Evolutionary conservation across 306 rosid species (phyloP).

Genomic region (Coriaria nepalensis): DNA sequence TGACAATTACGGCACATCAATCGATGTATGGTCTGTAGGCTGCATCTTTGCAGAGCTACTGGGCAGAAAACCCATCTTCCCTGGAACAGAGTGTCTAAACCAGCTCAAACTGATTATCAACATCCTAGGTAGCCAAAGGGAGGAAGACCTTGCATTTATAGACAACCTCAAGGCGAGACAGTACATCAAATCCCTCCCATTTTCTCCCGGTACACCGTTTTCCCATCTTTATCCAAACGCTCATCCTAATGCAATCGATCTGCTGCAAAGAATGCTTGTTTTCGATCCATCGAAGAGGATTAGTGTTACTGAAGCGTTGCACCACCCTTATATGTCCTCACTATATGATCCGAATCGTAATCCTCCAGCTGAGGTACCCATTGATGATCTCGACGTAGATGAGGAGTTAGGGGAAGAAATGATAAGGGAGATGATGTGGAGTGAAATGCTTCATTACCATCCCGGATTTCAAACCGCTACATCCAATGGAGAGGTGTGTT

Average conservation of each 20-base stretch:
- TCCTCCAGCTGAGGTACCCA: conserved; percentile 69
- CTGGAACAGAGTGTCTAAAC: conserved; percentile 81
- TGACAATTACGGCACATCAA: conserved; percentile 77
- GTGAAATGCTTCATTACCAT: conserved; percentile 80
- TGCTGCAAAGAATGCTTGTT: conserved; percentile 79
- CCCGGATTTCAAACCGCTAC: conserved; percentile 34
- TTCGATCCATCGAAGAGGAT: conserved; percentile 93
- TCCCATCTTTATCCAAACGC: conserved; percentile 57
- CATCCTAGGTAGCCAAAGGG: conserved; percentile 83
- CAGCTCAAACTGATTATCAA: conserved; percentile 75
- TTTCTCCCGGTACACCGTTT: conserved; percentile 54
- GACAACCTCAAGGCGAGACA: conserved; percentile 76
- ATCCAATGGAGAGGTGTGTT: conserved; percentile 23
- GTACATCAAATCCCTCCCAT: conserved; percentile 50
- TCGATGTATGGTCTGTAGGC: conserved; percentile 95
- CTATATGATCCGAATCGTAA: conserved; percentile 62
- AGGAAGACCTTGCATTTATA: conserved; percentile 75
- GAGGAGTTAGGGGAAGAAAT: conserved; percentile 85
- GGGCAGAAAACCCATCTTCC: conserved; percentile 75
- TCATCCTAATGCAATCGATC: conserved; percentile 71
- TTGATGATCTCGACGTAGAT: conserved; percentile 85
- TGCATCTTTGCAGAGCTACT: conserved; percentile 93
- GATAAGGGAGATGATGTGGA: conserved; percentile 98
- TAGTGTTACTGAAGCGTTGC: conserved; percentile 66
- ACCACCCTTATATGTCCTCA: conserved; percentile 82